Base-by-base conservation (phyloP, 768 basidiomycete species). In the Phaffia australis region DNA sequence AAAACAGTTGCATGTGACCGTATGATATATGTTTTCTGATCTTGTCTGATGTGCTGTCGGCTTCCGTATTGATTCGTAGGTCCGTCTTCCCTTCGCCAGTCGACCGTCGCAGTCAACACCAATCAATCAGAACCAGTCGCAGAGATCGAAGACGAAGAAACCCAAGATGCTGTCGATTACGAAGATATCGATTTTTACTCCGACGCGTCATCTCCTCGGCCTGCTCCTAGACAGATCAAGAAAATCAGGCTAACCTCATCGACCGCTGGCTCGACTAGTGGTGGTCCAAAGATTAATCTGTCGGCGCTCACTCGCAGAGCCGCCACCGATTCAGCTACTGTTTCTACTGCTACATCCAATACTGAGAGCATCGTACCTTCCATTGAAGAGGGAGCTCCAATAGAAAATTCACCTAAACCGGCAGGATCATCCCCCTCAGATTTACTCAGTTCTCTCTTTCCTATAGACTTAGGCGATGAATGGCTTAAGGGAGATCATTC, bases 401-500 rank as follows among this genome's bases (percentile, higher is more conserved):
- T 62, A 63, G 19, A 55, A 7, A 25, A 32, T 18, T 23, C 27
- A 21, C 30, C 46, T 27, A 7, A 51, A 18, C 7, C 50, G 49
- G 32, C 54, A 42, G 48, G 59, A 23, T 11, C 58, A 32, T 42
- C 66, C n/a, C 47, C 35, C 52, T 54, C 52, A 23, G 63, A 69
- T 50, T 58, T 64, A 15, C 67, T 69, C 8, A 51, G 47, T 23
- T 48, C 50, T 29, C 49, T 69, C 49, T 69, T 69, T 29, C 56
- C 67, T 0, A 64, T 47, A 51, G 67, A 69, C 29, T 60, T 77
- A 14, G 76, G 74, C 4, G 73, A 84, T 81, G 79, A 95, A 51
- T 84, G 87, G 71, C 79, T 99, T 63, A 95, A 97, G 76, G 79
- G 83, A 1, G 95, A 99, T 78, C 95, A 99, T 75, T 81, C 84